Conservation (phyloP, 352 stramenopile species). For the Pythium aquatile region DNA sequence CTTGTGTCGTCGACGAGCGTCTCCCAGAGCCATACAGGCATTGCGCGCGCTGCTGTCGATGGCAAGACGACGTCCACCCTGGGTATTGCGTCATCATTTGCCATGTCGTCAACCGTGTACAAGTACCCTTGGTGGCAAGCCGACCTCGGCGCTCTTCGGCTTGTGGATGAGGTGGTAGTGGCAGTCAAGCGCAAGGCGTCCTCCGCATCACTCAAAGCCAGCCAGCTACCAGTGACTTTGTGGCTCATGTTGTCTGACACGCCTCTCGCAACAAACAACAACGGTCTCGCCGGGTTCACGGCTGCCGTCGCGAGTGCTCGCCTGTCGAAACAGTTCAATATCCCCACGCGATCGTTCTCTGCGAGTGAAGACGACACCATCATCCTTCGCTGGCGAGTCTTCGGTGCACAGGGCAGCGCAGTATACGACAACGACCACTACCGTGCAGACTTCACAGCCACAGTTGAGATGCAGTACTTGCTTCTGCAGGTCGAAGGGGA, state of each 20-base stretch:
- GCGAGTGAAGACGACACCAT: slow-evolving; percentile 42
- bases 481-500: slow-evolving; percentile 55
- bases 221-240: slow-evolving; percentile 36
- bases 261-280: slow-evolving; percentile 34
- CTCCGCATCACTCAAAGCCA: slow-evolving; percentile 26
- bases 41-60: slow-evolving; percentile 51
- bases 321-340: slow-evolving; percentile 36
- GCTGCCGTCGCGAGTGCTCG: slow-evolving; percentile 24
- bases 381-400: slow-evolving; percentile 56
- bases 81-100: slow-evolving; percentile 43
- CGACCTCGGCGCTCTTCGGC: slow-evolving; percentile 30
- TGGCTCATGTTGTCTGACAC: slow-evolving; percentile 52
- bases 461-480: slow-evolving; percentile 43
- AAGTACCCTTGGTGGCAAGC: slow-evolving; percentile 68
- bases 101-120: slow-evolving; percentile 44
- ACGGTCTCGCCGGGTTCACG: slow-evolving; percentile 36
- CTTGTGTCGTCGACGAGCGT: slow-evolving; percentile 31
- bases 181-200: slow-evolving; percentile 45
- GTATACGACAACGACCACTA: slow-evolving; percentile 41
- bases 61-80: slow-evolving; percentile 34
- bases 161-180: slow-evolving; percentile 55
- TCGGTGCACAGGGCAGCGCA: slow-evolving; percentile 36
- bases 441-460: slow-evolving; percentile 31
- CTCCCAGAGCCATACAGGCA: slow-evolving; percentile 51
- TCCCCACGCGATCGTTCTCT: slow-evolving; percentile 43